Evolutionary conservation across 257 asterid species (phyloP).

Genomic region (Leonotis leonurus): DNA sequence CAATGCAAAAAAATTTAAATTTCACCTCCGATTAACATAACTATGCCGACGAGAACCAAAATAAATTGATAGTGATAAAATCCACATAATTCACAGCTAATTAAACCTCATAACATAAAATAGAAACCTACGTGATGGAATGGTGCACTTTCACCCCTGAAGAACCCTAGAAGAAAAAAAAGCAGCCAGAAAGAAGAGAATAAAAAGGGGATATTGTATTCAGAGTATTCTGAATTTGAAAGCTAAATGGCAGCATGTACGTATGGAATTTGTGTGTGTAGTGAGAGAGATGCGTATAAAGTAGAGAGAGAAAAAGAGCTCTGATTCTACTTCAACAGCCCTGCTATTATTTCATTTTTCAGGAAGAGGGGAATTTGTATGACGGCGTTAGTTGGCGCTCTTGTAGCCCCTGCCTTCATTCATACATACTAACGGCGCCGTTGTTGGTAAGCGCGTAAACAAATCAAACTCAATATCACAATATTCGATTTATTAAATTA

Average conservation of each 20-base stretch:
- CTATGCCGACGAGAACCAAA: background rate
- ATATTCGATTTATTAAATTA: no score
- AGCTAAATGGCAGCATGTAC: slow-evolving; percentile 21
- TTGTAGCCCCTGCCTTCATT: no score
- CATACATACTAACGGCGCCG: slow-evolving; percentile 7
- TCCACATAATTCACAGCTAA: slow-evolving; percentile 1
- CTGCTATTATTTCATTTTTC: slow-evolving; percentile 21
- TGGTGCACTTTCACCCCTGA: slow-evolving; percentile 26
- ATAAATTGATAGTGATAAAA: background rate
- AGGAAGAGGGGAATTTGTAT: slow-evolving; percentile 28
- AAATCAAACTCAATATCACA: no score
- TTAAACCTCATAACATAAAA: slow-evolving; percentile 8
- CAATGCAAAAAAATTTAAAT: slow-evolving; percentile 21
- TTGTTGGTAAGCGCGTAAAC: no score
- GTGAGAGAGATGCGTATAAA: slow-evolving; percentile 26
- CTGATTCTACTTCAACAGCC: slow-evolving; percentile 30
- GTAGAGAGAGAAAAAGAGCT: slow-evolving; percentile 38
- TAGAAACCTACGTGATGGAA: slow-evolving; percentile 27
- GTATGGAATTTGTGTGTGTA: slow-evolving; percentile 2
- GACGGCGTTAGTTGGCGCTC: slow-evolving; percentile 34
- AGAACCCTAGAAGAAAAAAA: slow-evolving; percentile 27
- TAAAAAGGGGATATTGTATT: slow-evolving; percentile 7
- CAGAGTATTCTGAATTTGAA: slow-evolving; percentile 19
- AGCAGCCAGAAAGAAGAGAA: no score
- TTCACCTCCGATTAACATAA: slow-evolving; percentile 8